Evolutionary conservation across 495 filamentous ascomycete genomes (phyloP), one percentile per base, ranked within the genome.

Genomic region (Bacidia gigantensis): DNA sequence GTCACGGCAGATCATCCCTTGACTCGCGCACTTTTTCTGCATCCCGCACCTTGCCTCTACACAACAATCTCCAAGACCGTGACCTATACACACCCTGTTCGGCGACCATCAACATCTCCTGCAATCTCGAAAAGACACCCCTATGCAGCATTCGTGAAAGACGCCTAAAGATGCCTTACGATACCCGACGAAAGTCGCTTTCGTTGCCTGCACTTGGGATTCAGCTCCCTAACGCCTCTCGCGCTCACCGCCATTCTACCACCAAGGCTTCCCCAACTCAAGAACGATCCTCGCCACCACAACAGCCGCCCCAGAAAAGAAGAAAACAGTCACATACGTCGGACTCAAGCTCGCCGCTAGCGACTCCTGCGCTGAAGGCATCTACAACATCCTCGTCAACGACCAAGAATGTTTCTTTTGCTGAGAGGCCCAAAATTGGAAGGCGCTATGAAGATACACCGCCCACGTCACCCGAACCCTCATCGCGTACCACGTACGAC

Each of bases 171-270:
- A 95, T 94, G 88, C 87, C 88, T 56, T 96, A 96, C 77, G 95
- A 98, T 68, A 98, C 92, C 56, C 84, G 92, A 69, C 83, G 92
- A 67, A 98, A 97, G 72, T 95, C 89, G 63, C 69, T 98, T 62
- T 98, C 92, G 26, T 74, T 98, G 57, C 86, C 88, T 20, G 89
- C 87, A 53, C 77, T 97, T 57, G 92, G 92, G 64, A 95, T 97
- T 56, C 87, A 90, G 60, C 70, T 98, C 45, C 92, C 89, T 46
- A 82, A 83, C 62, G 78, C 81, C 29, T 80, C 82, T 51, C 78
- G 87, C 67, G 71, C 71, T 53, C 71, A 74, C 63, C 79, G 81
- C 65, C 79, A 83, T 57, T 79, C 84, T 45, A 59, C 69, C 32
- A 68, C 71, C 50, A 81, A 79, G 68, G 64, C 70, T 48, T 71